phyloP scores from a whole-genome alignment of 345 rosid genomes.

The Citrus mangshanensis region DNA sequence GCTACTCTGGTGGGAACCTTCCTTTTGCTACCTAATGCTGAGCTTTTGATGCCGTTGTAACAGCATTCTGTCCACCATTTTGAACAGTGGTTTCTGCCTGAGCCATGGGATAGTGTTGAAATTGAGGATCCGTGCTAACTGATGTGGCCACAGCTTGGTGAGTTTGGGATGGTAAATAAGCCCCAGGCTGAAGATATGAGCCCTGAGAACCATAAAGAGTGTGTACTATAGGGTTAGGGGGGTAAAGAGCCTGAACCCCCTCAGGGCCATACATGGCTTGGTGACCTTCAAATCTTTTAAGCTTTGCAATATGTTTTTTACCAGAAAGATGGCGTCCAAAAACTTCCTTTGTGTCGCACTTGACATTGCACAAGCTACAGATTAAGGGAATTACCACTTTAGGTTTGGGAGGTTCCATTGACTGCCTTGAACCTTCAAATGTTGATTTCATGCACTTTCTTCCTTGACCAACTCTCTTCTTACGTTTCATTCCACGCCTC shows the following conservation, averaged over 20 bases:
- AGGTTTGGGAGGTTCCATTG: conserved; percentile 21
- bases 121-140: conserved; percentile 3
- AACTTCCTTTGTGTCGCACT: conserved; percentile 33
- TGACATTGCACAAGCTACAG: conserved; percentile 36
- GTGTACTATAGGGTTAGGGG: conserved; percentile 27
- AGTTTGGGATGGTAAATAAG: conserved; percentile 13
- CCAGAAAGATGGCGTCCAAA: conserved; percentile 38
- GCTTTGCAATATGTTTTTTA: conserved; percentile 35
- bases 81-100: neutral
- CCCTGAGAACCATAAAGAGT: conserved; percentile 9
- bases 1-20: neutral
- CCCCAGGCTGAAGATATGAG: conserved; percentile 10
- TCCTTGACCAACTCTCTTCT: conserved; percentile 24
- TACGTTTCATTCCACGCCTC: conserved; percentile 24
- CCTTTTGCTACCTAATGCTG: neutral
- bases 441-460: conserved; percentile 21
- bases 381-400: conserved; percentile 31
- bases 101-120: conserved; percentile 6
- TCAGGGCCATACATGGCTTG: conserved; percentile 26
- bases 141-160: conserved; percentile 6
- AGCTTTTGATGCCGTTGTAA: neutral
- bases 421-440: conserved; percentile 7
- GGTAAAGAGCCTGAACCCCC: conserved; percentile 36
- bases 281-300: conserved; percentile 30
- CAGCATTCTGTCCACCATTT: neutral